Evolutionary conservation across 306 rosid genomes (phyloP).

Genomic region (Gleditsia sinensis): DNA sequence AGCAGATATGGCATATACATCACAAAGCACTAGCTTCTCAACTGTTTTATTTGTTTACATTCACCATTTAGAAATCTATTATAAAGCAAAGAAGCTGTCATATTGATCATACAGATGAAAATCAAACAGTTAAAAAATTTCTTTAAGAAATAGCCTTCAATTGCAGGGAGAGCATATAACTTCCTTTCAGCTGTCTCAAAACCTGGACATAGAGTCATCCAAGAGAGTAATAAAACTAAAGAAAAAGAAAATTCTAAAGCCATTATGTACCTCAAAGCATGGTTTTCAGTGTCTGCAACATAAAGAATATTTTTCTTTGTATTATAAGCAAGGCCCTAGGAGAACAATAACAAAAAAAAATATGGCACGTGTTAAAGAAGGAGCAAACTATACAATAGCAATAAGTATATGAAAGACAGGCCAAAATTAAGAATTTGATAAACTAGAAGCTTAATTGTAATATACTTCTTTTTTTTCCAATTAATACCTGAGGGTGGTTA

Average conservation of each 20-base stretch:
- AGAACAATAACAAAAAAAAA: conserved; percentile 35
- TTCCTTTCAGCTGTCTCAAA: background rate
- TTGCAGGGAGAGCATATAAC: background rate
- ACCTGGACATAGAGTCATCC: background rate
- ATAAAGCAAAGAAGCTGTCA: conserved; percentile 13
- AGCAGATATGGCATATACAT: conserved; percentile 17
- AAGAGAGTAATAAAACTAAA: background rate
- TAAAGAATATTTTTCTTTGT: conserved; percentile 83
- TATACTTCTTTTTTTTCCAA: background rate
- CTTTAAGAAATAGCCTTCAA: background rate
- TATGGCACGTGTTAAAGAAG: conserved; percentile 15
- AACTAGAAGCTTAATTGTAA: conserved; percentile 22
- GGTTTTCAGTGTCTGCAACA: conserved; percentile 96
- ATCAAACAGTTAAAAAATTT: background rate
- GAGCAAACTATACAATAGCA: conserved; percentile 14
- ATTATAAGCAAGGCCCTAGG: conserved; percentile 93
- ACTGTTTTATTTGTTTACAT: conserved; percentile 19
- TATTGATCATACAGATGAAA: conserved; percentile 18
- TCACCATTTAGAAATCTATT: conserved; percentile 20
- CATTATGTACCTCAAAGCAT: conserved; percentile 81
- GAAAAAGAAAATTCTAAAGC: conserved; percentile 26
- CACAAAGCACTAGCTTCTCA: background rate
- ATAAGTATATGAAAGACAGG: conserved; percentile 25
- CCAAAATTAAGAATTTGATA: conserved; percentile 23
- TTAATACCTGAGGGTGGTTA: conserved; percentile 88